Evolutionary conservation across 805 yeast species (phyloP).

Genomic region (Debaryomyces prosopidis): DNA sequence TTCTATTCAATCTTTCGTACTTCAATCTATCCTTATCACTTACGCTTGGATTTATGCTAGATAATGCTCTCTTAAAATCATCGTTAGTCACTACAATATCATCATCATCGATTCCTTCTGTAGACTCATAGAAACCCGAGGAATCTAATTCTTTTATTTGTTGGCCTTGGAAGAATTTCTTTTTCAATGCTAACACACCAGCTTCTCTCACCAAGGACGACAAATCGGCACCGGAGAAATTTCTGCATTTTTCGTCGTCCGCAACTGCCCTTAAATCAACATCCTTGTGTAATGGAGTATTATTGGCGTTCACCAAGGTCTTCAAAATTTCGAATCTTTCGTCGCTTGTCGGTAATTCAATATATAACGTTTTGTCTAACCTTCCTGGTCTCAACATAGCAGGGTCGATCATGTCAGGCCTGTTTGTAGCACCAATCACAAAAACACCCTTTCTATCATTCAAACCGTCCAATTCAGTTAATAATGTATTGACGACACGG

Average conservation of each 20-base stretch:
- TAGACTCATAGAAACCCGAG: conserved; percentile 37
- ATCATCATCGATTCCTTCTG: conserved; percentile 22
- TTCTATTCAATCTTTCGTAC: conserved; percentile 71
- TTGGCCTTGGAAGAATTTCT: conserved; percentile 57
- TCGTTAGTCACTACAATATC: conserved; percentile 55
- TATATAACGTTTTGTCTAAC: conserved; percentile 87
- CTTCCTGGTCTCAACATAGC: conserved; percentile 98
- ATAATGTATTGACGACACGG: conserved; percentile 89
- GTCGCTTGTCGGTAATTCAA: conserved; percentile 77
- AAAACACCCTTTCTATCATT: conserved; percentile 91
- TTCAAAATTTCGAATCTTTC: conserved; percentile 82
- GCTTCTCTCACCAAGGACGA: conserved; percentile 92
- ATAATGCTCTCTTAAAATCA: conserved; percentile 74
- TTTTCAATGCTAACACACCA: conserved; percentile 83
- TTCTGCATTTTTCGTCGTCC: conserved; percentile 75
- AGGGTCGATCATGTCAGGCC: conserved; percentile 98
- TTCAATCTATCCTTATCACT: conserved; percentile 78
- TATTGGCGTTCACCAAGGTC: conserved; percentile 69
- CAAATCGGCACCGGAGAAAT: conserved; percentile 95
- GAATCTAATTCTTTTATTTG: conserved; percentile 38
- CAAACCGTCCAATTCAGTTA: conserved; percentile 93
- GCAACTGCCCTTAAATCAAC: conserved; percentile 69
- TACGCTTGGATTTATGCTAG: conserved; percentile 84
- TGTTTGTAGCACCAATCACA: conserved; percentile 94
- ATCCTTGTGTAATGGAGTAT: conserved; percentile 67